Base-by-base conservation (phyloP, 2,329 filamentous ascomycete species). In the Diaporthe aspalathi region DNA sequence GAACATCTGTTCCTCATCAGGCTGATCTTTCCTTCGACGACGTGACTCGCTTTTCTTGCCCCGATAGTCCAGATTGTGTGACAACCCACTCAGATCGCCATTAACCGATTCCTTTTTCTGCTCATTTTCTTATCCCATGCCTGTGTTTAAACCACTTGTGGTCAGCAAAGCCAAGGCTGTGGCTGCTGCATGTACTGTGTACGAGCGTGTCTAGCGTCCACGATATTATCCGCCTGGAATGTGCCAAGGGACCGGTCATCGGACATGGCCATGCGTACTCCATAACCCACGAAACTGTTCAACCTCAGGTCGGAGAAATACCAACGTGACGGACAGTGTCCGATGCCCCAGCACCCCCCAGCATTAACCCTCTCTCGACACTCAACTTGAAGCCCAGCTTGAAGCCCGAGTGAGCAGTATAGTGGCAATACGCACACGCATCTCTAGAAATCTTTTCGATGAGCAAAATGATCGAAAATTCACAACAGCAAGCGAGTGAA, bases 201-300 rank as follows among this genome's bases (percentile, higher is more conserved):
- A 63, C 60, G 27, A 35, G n/a, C n/a, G n/a, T 63, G 60, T 65
- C 60, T 65, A 65, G 43, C 60, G 45, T 65, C 60, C 6, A 65
- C 45, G 29, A 65, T 45, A 49, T 49, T 27, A 65, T 65, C 60
- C 60, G 45, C 27, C 60, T 65, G 29, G 45, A 50, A 65, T 65
- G 45, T 65, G 60, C 60, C 60, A 50, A 65, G 60, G 12, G 29
- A 24, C 60, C 60, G 60, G 24, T 7, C 12, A 3, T 65, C 45
- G 60, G 60, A 49, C 43, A 38, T 50, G n/a, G 29, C n/a, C 45
- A 20, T 50, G 14, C 43, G 7, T 35, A 20, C 12, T 17, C 60
- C 45, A 29, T 65, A 8, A 24, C 50, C 20, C 8, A 29, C 29
- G 29, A 17, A 9, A 38, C 20, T 7, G 2, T 49, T 38, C 43